phyloP scores from a whole-genome alignment of 2,329 filamentous ascomycete species.

The Ophiocordyceps robertsii region DNA sequence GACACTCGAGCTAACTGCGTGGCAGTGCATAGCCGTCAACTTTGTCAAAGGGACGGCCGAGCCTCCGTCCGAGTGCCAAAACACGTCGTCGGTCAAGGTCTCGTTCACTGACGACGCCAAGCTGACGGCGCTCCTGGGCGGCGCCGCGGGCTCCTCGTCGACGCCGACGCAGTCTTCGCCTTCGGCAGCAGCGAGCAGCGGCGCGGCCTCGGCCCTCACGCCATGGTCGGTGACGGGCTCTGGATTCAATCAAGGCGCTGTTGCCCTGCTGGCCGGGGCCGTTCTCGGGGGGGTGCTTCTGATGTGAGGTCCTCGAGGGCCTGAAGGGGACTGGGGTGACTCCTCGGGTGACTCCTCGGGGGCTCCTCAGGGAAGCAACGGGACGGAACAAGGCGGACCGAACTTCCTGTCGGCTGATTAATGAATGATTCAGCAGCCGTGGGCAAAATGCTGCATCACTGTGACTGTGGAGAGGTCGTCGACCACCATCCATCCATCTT shows the following conservation, averaged over 20 bases:
- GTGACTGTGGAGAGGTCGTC: too few species aligned
- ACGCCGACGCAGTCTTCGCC: neutral
- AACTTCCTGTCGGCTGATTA: too few species aligned
- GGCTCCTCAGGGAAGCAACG: too few species aligned
- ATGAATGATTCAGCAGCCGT: too few species aligned
- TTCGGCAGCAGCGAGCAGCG: slow-evolving; percentile 1
- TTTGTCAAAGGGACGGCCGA: slow-evolving; percentile 33
- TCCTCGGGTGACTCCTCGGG: too few species aligned
- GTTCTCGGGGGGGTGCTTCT: slow-evolving; percentile 11
- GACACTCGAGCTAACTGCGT: neutral
- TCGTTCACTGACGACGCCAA: slow-evolving; percentile 18
- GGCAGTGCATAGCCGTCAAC: slow-evolving; percentile 39
- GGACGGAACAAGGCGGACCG: too few species aligned
- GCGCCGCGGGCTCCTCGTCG: slow-evolving; percentile 3
- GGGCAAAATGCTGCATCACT: too few species aligned
- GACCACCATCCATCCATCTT: too few species aligned
- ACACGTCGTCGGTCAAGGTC: slow-evolving; percentile 18
- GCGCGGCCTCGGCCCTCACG: slow-evolving; percentile 8
- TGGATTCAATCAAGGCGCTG: slow-evolving; percentile 6
- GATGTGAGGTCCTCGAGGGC: neutral
- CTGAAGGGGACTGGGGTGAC: too few species aligned
- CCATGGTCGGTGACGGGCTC: slow-evolving; percentile 8
- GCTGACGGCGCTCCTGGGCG: slow-evolving; percentile 19
- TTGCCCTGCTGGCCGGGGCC: slow-evolving; percentile 14
- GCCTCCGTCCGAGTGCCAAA: slow-evolving; percentile 18